Conservation (phyloP, 129 eudicot genomes). For the Scalesia atractyloides region DNA sequence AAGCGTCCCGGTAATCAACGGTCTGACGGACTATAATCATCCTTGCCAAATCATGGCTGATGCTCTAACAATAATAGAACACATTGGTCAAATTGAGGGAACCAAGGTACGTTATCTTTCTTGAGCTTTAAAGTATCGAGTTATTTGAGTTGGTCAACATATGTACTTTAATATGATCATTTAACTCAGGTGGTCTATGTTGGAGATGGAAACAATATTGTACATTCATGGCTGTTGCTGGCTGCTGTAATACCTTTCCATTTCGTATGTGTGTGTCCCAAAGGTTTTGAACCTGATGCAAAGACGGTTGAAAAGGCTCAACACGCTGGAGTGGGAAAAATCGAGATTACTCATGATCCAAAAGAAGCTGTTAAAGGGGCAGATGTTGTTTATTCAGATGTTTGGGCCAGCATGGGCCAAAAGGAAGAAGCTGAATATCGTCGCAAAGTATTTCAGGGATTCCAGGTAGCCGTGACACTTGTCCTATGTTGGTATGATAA, state of each 20-base stretch:
- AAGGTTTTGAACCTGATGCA: conserved; percentile 89
- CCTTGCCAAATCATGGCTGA: conserved; percentile 95
- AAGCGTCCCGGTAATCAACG: conserved; percentile 47
- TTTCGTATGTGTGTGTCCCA: conserved; percentile 95
- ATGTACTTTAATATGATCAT: conserved; percentile 11
- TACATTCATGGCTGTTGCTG: conserved; percentile 89
- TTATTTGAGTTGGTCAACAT: conserved; percentile 12
- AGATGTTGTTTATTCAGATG: conserved; percentile 94
- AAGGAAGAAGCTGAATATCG: conserved; percentile 97
- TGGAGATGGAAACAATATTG: conserved; percentile 98
- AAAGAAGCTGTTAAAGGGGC: conserved; percentile 97
- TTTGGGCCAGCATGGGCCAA: conserved; percentile 99
- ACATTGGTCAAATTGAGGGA: conserved; percentile 85
- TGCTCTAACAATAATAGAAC: conserved; percentile 87
- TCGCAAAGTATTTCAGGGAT: conserved; percentile 75
- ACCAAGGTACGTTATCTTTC: conserved; percentile 59
- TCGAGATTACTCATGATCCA: conserved; percentile 77
- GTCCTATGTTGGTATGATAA: not conserved
- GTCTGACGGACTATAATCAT: conserved; percentile 81
- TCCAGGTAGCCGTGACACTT: conserved; percentile 52
- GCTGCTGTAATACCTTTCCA: conserved; percentile 90
- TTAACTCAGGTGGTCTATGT: conserved; percentile 80
- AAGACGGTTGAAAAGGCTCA: conserved; percentile 77
- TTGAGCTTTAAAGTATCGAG: not conserved
- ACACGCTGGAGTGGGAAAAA: conserved; percentile 74